Conservation (phyloP, 169 alveolate genomes). For the Plasmodium vinckei region DNA sequence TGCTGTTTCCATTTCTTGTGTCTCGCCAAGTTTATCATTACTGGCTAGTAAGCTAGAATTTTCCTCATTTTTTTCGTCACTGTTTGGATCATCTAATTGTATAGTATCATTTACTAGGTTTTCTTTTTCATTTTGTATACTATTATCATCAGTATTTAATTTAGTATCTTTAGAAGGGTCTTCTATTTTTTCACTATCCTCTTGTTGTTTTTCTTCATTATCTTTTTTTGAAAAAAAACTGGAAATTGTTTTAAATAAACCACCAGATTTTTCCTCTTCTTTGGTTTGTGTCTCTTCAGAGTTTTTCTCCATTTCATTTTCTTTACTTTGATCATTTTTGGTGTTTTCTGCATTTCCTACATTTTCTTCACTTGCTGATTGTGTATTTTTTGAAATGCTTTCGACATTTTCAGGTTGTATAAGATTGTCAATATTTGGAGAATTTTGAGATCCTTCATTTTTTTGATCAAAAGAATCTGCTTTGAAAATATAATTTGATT, state of each 20-base stretch:
- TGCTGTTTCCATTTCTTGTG: not conserved
- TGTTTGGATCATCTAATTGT: not conserved
- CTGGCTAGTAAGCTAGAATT: not conserved
- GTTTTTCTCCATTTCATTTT: not conserved
- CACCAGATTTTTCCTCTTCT: conserved; percentile 2
- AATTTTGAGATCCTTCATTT: too few species aligned
- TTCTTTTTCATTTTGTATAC: not conserved
- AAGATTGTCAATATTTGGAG: too few species aligned
- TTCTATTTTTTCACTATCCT: not conserved
- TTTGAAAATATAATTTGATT: not conserved
- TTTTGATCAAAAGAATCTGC: not conserved
- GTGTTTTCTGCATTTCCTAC: not conserved
- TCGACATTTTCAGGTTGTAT: not conserved
- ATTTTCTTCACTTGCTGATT: not conserved
- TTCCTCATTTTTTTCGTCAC: not conserved
- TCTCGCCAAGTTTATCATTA: not conserved
- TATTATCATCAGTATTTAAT: not conserved
- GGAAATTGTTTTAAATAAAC: conserved; percentile 16
- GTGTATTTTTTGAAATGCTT: not conserved
- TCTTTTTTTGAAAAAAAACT: conserved; percentile 18
- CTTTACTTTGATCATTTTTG: not conserved
- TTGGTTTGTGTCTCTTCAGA: not conserved
- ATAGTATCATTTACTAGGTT: not conserved
- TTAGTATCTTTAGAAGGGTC: conserved; percentile 1
- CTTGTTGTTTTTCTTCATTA: conserved; percentile 4